These are phyloP conservation scores for Gastrolobium bilobum DNA, from an alignment of 306 rosid species.

Conservation along the genomic window DNA sequence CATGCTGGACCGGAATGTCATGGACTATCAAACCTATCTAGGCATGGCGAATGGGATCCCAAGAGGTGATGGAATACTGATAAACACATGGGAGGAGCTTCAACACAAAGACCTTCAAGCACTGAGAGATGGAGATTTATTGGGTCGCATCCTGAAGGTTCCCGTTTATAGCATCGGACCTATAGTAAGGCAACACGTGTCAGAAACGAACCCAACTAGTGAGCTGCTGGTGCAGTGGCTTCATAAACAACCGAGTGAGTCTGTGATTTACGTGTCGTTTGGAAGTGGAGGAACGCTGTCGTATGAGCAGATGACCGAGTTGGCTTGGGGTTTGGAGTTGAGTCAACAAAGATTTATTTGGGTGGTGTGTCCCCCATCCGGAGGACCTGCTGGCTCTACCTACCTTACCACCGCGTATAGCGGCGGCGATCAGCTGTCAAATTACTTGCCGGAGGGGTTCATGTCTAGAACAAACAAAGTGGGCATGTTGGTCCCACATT, in stretches of 20 bases:
- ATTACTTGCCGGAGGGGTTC: constrained; percentile 24
- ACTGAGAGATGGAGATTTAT: constrained; percentile 37
- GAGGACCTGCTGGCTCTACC: no score
- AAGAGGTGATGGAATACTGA: constrained; percentile 49
- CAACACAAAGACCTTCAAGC: constrained; percentile 36
- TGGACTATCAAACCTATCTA: constrained; percentile 48
- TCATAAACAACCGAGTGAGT: neutral
- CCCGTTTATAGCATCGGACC: constrained; percentile 63
- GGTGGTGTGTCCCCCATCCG: constrained; percentile 17
- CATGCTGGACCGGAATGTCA: constrained; percentile 51
- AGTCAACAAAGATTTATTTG: constrained; percentile 14
- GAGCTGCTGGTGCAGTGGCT: constrained; percentile 1
- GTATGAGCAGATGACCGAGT: constrained; percentile 1
- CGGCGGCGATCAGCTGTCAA: neutral
- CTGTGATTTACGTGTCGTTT: constrained; percentile 13
- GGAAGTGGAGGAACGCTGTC: constrained; percentile 41
- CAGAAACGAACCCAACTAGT: neutral
- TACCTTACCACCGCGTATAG: no score
- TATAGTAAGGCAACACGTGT: constrained; percentile 2
- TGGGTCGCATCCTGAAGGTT: constrained; percentile 23
- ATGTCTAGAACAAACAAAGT: neutral
- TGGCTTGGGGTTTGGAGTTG: constrained; percentile 24
- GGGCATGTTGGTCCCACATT: constrained; percentile 37
- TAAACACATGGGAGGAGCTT: constrained; percentile 60
- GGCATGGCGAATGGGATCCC: neutral